phyloP scores from a whole-genome alignment of 768 basidiomycete genomes.

The Collybiopsis luxurians region DNA sequence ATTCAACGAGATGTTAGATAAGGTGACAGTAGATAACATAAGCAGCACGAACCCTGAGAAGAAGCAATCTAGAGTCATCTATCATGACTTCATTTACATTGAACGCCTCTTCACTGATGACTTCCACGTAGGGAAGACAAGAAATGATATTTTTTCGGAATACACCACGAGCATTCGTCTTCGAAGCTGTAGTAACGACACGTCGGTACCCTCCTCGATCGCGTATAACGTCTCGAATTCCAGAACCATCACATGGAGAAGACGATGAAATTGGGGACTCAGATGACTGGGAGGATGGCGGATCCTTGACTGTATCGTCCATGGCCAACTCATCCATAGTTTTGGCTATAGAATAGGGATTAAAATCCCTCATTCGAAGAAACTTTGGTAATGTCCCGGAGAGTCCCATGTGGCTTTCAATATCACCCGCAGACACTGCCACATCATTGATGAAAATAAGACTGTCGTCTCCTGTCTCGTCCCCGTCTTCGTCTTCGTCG shows the following conservation, averaged over 20 bases:
- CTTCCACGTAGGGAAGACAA: conserved; percentile 49
- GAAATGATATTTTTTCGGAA: conserved; percentile 47
- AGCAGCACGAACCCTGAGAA: conserved; percentile 40
- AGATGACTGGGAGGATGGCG: not conserved
- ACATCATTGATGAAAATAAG: not conserved
- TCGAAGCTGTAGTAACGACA: conserved; percentile 40
- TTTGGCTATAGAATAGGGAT: conserved; percentile 27
- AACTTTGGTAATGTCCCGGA: not conserved
- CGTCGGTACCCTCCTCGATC: conserved; percentile 23
- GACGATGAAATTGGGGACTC: not conserved
- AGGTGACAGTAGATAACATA: too few relatives aligned
- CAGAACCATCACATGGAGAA: not conserved
- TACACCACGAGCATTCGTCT: conserved; percentile 39
- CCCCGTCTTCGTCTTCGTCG: conserved; percentile 4
- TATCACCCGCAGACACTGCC: not conserved
- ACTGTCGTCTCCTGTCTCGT: not conserved
- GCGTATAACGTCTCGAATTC: conserved; percentile 9
- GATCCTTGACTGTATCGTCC: not conserved
- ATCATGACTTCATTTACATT: conserved; percentile 57
- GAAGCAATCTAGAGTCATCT: conserved; percentile 48
- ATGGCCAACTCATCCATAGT: conserved; percentile 6
- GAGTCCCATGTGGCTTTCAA: not conserved
- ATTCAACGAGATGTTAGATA: conserved; percentile 7
- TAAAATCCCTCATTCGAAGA: conserved; percentile 37
- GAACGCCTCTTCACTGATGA: conserved; percentile 44